These are phyloP conservation scores for Suhomyces atakaporum DNA, from an alignment of 1,139 yeast species.

Conservation along the genomic window DNA sequence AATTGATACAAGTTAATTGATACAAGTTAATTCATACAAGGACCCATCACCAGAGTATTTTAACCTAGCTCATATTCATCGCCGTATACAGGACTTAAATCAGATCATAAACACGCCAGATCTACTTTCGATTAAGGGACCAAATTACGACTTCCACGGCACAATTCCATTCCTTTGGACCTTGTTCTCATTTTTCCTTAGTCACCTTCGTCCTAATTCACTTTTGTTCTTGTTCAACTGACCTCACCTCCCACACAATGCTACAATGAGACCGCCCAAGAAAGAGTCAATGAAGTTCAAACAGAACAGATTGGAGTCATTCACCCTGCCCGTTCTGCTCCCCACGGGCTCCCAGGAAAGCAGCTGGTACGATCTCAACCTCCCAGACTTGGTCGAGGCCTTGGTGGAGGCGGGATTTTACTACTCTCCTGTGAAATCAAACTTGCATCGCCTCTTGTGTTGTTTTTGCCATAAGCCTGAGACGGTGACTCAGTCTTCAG, in stretches of 20 bases:
- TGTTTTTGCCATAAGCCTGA: conserved; percentile 57
- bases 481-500: conserved; percentile 30
- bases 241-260: not conserved
- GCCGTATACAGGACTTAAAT: not conserved
- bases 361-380: conserved; percentile 30
- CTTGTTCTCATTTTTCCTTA: too few relatives aligned
- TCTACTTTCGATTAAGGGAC: too few relatives aligned
- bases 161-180: too few relatives aligned
- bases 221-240: too few relatives aligned
- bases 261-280: conserved; percentile 17
- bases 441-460: conserved; percentile 58
- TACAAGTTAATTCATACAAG: too few relatives aligned
- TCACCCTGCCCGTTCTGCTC: conserved; percentile 18
- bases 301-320: conserved; percentile 30
- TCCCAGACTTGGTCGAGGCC: conserved; percentile 34
- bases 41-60: too few relatives aligned
- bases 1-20: too few relatives aligned
- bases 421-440: conserved; percentile 56
- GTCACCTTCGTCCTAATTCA: not conserved
- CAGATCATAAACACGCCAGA: conserved; percentile 4
- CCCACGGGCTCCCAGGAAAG: conserved; percentile 18
- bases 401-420: conserved; percentile 73
- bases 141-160: too few relatives aligned
- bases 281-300: conserved; percentile 20
- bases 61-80: too few relatives aligned